Base-by-base conservation (phyloP, 331 rosid species). In the Erythrophleum ivorense region DNA sequence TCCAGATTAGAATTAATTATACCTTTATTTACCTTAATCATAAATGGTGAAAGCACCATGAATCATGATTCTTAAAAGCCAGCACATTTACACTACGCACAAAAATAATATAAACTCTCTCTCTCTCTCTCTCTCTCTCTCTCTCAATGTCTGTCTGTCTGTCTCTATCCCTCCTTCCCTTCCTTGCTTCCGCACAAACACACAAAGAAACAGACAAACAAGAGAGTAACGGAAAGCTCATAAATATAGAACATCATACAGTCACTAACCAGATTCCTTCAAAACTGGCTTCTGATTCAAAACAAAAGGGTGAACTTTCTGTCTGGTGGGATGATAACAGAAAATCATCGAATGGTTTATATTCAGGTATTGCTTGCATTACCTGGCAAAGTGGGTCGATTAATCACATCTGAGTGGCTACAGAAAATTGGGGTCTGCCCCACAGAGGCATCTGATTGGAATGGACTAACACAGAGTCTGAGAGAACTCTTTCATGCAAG, bases 361-460 rank as follows among this genome's bases (percentile, higher is more conserved):
- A 24, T 24, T 24, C 88, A 96, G 98, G 94, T 94, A 55, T 60
- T 96, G 81, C 98, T 96, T 75, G 98, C 98, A 9, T 80, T 91
- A 67, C 91, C 85, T 3, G 99, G 97, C 19, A 89, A 84, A 81
- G 85, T 85, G 95, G 85, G 94, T 58, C 88, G 98, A 85, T 33
- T 83, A 78, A 89, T 92, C 79, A 92, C 87, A 76, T 91, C 97
- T 9, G 88, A 84, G 78, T 96, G 99, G 99, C 78, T 96, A 69
- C 82, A 83, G 66, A 94, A 87, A 88, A 90, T 80, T 11, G 97
- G 97, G 79, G 89, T 87, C 49, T 83, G 84, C 84, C 84, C 93
- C 63, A 54, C 94, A 83, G 94, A 91, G 88, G 94, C 94, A 59
- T 94, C 97, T 9, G 99, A 96, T 76, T 96, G 99, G 99, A 96